Evolutionary conservation across 495 filamentous ascomycete genomes (phyloP).

Genomic region (Penicillium salamii): DNA sequence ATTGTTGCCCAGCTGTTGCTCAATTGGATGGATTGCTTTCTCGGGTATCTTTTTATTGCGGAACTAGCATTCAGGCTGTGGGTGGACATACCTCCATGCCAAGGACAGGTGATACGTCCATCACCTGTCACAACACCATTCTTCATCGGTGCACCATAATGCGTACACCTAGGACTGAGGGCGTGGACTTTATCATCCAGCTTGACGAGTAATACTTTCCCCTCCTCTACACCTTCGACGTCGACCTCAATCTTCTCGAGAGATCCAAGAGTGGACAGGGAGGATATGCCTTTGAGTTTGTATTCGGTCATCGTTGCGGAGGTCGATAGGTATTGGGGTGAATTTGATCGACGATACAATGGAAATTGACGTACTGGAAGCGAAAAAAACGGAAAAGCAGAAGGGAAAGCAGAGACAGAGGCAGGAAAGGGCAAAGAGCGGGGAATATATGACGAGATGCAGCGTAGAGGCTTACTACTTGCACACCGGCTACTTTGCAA

Average conservation of each 20-base stretch:
- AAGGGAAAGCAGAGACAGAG: background rate
- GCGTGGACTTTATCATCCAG: constrained; percentile 72
- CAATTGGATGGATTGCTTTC: no score
- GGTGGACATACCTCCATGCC: constrained; percentile 80
- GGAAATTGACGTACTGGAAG: background rate
- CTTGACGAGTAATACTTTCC: constrained; percentile 82
- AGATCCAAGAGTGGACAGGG: constrained; percentile 62
- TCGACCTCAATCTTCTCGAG: constrained; percentile 86
- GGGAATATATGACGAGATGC: constrained; percentile 6
- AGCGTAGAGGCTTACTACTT: background rate
- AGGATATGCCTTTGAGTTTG: constrained; percentile 77
- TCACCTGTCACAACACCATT: constrained; percentile 78
- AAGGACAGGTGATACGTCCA: constrained; percentile 85
- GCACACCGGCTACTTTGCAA: background rate
- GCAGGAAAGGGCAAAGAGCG: background rate
- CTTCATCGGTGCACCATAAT: constrained; percentile 87
- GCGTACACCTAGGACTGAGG: constrained; percentile 83
- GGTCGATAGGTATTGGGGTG: constrained; percentile 4
- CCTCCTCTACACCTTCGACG: constrained; percentile 81
- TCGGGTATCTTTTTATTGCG: no score
- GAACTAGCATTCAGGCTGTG: no score
- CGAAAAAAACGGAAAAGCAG: background rate
- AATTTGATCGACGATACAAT: background rate
- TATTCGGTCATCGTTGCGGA: constrained; percentile 62
- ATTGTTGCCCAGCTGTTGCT: no score